phyloP scores from a whole-genome alignment of 2,329 filamentous ascomycete species.

The Cordyceps cateniannulata region DNA sequence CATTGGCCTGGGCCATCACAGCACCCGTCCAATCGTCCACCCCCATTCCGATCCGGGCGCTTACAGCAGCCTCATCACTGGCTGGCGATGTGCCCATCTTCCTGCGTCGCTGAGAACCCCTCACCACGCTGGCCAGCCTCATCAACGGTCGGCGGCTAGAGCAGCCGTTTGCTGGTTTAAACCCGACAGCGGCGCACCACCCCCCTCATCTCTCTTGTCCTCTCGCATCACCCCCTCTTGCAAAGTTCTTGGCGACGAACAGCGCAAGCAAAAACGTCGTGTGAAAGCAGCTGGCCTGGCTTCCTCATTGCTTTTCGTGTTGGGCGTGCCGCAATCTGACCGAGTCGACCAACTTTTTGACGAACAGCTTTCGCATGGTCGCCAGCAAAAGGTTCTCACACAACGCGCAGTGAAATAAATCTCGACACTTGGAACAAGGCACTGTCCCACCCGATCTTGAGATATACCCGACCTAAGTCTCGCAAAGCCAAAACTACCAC shows the following conservation, averaged over 20 bases:
- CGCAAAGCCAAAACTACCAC: no score
- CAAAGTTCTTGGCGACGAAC: not conserved
- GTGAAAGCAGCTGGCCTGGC: slow-evolving; percentile 3
- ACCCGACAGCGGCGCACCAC: not conserved
- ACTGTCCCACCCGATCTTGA: no score
- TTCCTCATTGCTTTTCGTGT: not conserved
- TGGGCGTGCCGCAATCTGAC: not conserved
- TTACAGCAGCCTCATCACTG: slow-evolving; percentile 12
- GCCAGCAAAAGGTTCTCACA: not conserved
- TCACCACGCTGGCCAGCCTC: not conserved
- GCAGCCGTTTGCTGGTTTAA: not conserved
- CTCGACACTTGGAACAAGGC: not conserved
- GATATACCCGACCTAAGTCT: no score
- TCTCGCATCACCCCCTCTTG: not conserved
- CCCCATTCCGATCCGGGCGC: slow-evolving; percentile 9
- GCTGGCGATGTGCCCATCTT: not conserved
- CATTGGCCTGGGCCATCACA: slow-evolving; percentile 1
- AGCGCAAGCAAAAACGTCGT: not conserved
- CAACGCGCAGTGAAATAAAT: not conserved
- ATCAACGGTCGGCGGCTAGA: not conserved
- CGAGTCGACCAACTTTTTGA: not conserved
- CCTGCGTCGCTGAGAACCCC: not conserved
- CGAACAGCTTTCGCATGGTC: not conserved
- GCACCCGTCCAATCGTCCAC: slow-evolving; percentile 8
- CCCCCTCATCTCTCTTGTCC: not conserved